Base-by-base conservation (phyloP, 2,329 filamentous ascomycete species). In the Diaporthe citri region DNA sequence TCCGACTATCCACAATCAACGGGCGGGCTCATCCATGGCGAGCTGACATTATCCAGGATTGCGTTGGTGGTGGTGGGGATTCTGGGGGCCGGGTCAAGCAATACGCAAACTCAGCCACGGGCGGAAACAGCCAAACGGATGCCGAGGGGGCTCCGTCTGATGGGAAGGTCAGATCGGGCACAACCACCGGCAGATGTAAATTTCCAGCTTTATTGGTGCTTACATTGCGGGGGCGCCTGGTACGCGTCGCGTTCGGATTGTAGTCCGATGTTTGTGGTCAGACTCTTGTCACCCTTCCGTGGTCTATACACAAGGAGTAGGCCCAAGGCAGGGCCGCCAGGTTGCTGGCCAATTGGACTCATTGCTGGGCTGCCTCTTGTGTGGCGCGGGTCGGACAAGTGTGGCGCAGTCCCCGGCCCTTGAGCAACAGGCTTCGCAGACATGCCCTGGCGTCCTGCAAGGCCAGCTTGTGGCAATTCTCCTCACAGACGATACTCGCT, bases 71-170 rank as follows among this genome's bases (percentile, higher is more conserved):
- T 39, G 46, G 62, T 51, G 62, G 46, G 41, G 17, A 64, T 34
- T 41, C 48, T 69, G 64, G 64, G 64, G 64, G 64, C 64, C 48
- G n/a, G 34, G 22, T 69, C n/a, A n/a, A 69, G n/a, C 48, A 69
- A 69, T 41, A 28, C 34, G 46, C 64, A 55, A 17, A 48, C 64
- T 41, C 48, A 55, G 64, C 64, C 64, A 52, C 48, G 46, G 62
- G n/a, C 64, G 25, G 3, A 28, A 20, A 55, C 64, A 55, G 31
- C 64, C 64, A 69, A 28, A 69, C 64, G 64, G 64, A 41, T 55
- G 48, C n/a, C 48, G 22, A 46, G 48, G 64, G 34, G 46, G 12
- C 36, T 39, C 36, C 17, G 34, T 51, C 46, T 55, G 17, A 64
- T 55, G 22, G 46, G 17, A 25, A 6, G 64, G 48, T 55, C 64